These are phyloP conservation scores for Murraya paniculata DNA, from an alignment of 345 rosid species.

Conservation along the genomic window DNA sequence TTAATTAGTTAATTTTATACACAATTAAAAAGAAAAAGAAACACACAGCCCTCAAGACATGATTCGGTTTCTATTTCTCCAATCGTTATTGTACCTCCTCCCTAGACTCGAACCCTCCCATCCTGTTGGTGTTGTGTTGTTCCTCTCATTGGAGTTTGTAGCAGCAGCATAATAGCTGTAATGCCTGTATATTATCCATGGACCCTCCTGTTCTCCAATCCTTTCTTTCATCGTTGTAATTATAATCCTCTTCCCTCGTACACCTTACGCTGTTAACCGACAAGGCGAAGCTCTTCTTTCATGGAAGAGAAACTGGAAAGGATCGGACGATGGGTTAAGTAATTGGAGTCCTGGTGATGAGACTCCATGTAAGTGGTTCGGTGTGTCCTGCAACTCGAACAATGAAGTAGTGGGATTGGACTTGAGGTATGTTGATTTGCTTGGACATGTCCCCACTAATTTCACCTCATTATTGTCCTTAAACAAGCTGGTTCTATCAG, in stretches of 20 bases:
- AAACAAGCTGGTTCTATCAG: constrained; percentile 45
- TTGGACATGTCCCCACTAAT: constrained; percentile 45
- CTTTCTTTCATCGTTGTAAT: constrained; percentile 10
- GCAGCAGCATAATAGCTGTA: constrained; percentile 28
- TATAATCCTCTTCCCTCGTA: constrained; percentile 8
- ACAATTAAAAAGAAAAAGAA: not conserved
- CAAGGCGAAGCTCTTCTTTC: constrained; percentile 64
- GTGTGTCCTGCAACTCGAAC: constrained; percentile 40
- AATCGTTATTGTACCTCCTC: constrained; percentile 24
- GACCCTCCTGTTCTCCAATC: constrained; percentile 28
- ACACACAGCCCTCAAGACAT: constrained; percentile 42
- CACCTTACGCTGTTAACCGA: constrained; percentile 35
- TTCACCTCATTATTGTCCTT: constrained; percentile 40
- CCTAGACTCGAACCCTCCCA: constrained; percentile 38
- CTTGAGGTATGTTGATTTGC: constrained; percentile 45
- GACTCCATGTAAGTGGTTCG: constrained; percentile 61
- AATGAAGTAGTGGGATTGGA: constrained; percentile 39
- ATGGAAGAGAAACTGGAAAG: constrained; percentile 48
- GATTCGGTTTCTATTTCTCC: constrained; percentile 35
- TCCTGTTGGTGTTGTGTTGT: constrained; percentile 1
- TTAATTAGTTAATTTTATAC: constrained; percentile 34
- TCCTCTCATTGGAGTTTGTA: constrained; percentile 45
- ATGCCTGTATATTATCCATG: constrained; percentile 71
- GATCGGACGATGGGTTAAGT: constrained; percentile 28
- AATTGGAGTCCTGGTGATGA: constrained; percentile 36